Percentiles rank a stretch among this genome's conserved stretches.
Evolutionary conservation across 208 protist genomes (phyloP).

Genomic region (Porcisia hertigi): DNA sequence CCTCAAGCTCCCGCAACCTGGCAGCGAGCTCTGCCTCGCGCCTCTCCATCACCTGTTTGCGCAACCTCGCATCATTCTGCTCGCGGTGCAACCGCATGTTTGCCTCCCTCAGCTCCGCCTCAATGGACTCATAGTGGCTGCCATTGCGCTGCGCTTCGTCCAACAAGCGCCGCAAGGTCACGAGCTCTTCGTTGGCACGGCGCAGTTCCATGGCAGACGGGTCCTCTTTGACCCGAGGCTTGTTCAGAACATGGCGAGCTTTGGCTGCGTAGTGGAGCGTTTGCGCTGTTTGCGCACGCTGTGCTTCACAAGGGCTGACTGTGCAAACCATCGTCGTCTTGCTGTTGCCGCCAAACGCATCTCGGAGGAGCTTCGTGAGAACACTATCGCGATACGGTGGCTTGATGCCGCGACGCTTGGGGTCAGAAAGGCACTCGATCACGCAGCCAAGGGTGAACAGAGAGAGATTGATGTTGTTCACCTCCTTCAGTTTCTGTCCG

Average conservation of each 20-base stretch:
- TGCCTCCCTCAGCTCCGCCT: constrained; percentile 49
- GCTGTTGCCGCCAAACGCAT: constrained; percentile 90
- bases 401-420: constrained; percentile 60
- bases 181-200: constrained; percentile 68
- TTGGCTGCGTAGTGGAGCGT: constrained; percentile 87
- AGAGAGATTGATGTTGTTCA: constrained; percentile 82
- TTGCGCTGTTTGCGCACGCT: constrained; percentile 71
- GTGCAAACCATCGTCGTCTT: constrained; percentile 91
- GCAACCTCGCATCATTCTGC: constrained; percentile 46
- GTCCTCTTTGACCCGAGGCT: constrained; percentile 74
- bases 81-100: constrained; percentile 53
- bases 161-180: constrained; percentile 50
- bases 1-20: constrained; percentile 57
- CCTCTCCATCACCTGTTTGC: constrained; percentile 48
- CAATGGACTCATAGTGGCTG: constrained; percentile 39
- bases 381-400: constrained; percentile 86
- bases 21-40: constrained; percentile 57
- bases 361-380: constrained; percentile 86
- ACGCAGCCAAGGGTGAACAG: constrained; percentile 88
- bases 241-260: constrained; percentile 78
- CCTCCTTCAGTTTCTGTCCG: constrained; percentile 84
- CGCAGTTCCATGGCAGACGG: constrained; percentile 76
- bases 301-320: constrained; percentile 60
- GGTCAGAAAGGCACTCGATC: constrained; percentile 80
- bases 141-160: constrained; percentile 45